Percentiles rank a stretch among this genome's conserved stretches.
Conservation (phyloP, 2,329 filamentous ascomycete genomes). For the Celoporthe dispersa region DNA sequence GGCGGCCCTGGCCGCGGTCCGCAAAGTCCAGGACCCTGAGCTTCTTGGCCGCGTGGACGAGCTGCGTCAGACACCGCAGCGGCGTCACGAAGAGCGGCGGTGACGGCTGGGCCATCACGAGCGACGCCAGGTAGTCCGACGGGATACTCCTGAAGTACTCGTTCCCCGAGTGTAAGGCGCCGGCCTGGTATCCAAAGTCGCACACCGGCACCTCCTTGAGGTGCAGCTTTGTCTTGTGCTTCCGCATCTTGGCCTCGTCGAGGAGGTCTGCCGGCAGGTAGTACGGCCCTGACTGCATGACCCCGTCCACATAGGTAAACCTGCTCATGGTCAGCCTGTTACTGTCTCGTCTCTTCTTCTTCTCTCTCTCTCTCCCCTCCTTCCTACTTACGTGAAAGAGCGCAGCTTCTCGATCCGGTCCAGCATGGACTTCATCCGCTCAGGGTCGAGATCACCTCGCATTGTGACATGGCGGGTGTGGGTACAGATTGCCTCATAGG, state of each 20-base stretch:
- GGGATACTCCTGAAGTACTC: too few relatives aligned
- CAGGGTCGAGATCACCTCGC: constrained; percentile 46
- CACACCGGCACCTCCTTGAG: too few relatives aligned
- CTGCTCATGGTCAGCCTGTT: constrained; percentile 35
- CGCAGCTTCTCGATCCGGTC: constrained; percentile 42
- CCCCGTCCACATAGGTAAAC: constrained; percentile 44
- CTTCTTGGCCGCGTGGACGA: constrained; percentile 43
- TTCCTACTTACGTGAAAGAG: constrained; percentile 34
- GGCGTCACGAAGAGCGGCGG: constrained; percentile 47
- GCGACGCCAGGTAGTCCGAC: too few relatives aligned
- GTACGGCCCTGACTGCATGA: constrained; percentile 35
- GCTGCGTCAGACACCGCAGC: constrained; percentile 47
- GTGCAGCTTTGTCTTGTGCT: too few relatives aligned
- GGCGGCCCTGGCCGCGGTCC: constrained; percentile 50
- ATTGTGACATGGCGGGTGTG: constrained; percentile 47
- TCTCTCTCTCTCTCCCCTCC: background rate
- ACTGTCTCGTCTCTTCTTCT: background rate
- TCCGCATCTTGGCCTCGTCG: too few relatives aligned
- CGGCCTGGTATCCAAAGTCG: too few relatives aligned
- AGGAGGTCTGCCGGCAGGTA: constrained; percentile 48
- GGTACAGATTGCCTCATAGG: constrained; percentile 43
- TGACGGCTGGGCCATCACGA: too few relatives aligned
- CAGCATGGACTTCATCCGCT: constrained; percentile 42
- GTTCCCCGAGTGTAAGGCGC: too few relatives aligned
- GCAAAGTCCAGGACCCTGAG: constrained; percentile 48